Percentiles rank a stretch among this genome's conserved stretches.
Conservation (phyloP, 805 yeast species). For the Teunomyces pallodes region DNA sequence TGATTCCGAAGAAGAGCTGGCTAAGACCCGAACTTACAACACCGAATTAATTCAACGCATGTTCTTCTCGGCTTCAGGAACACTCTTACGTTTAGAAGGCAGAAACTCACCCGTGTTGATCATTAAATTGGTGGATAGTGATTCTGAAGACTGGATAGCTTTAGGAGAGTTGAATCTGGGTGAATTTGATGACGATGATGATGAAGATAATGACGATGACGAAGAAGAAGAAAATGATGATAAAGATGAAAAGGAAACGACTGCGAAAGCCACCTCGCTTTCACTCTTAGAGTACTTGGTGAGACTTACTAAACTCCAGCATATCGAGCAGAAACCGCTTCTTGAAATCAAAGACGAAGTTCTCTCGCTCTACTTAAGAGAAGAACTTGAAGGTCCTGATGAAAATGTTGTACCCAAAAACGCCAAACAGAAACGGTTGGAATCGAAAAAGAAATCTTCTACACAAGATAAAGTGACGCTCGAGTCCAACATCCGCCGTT, state of each 20-base stretch:
- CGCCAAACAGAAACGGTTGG: slow-evolving; percentile 12
- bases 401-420: slow-evolving; percentile 14
- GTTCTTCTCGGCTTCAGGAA: slow-evolving; percentile 71
- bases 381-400: slow-evolving; percentile 37
- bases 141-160: slow-evolving; percentile 19
- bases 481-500: slow-evolving; percentile 33
- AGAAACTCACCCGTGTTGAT: slow-evolving; percentile 65
- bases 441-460: slow-evolving; percentile 10
- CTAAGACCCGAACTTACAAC: slow-evolving; percentile 31
- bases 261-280: slow-evolving; percentile 32
- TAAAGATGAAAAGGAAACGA: background rate
- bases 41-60: slow-evolving; percentile 46
- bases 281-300: slow-evolving; percentile 64
- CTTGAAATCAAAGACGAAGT: slow-evolving; percentile 64
- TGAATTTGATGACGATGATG: slow-evolving; percentile 11
- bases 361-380: slow-evolving; percentile 56
- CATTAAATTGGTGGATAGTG: slow-evolving; percentile 40
- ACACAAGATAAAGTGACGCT: slow-evolving; percentile 11
- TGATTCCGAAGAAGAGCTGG: slow-evolving; percentile 49
- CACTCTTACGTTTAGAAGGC: slow-evolving; percentile 59
- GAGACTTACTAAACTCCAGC: slow-evolving; percentile 58
- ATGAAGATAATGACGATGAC: slow-evolving; percentile 9
- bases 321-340: slow-evolving; percentile 53
- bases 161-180: slow-evolving; percentile 16
- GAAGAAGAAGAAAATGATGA: slow-evolving; percentile 7